Percentiles rank a stretch among this genome's conserved stretches.
These are phyloP conservation scores for Aphelidium insulamus DNA, from an alignment of 371 early-diverging fungal species.

Conservation along the genomic window DNA sequence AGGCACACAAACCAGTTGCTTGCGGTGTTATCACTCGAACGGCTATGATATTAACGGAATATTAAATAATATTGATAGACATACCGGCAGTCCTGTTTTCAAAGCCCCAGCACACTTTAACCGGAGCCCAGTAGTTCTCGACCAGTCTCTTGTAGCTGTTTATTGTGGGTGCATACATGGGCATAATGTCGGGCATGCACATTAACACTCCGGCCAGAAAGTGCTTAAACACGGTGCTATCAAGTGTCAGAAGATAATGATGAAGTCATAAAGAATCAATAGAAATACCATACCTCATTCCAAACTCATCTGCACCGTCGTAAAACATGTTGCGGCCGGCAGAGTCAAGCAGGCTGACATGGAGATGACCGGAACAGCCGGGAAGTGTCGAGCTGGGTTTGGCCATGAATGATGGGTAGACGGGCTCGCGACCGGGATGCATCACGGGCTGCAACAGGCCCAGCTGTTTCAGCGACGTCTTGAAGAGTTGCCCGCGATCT, in stretches of 20 bases:
- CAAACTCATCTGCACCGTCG: slow-evolving; percentile 3
- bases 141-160: slow-evolving; percentile 53
- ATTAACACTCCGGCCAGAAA: slow-evolving; percentile 53
- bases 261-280: no score
- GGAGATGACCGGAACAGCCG: slow-evolving; percentile 64
- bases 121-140: slow-evolving; percentile 71
- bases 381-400: slow-evolving; percentile 48
- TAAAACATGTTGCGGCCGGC: slow-evolving; percentile 28
- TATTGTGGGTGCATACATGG: slow-evolving; percentile 44
- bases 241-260: no score
- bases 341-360: slow-evolving; percentile 35
- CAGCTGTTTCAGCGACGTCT: slow-evolving; percentile 47
- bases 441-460: slow-evolving; percentile 40
- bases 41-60: not conserved
- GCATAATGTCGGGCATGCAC: slow-evolving; percentile 48
- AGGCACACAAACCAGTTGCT: not conserved
- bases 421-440: no score
- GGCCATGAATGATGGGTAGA: slow-evolving; percentile 70
- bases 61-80: no score
- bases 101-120: slow-evolving; percentile 52
- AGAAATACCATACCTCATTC: no score
- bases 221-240: no score
- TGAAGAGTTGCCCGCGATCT: slow-evolving; percentile 57
- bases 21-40: slow-evolving; percentile 1
- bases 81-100: slow-evolving; percentile 44